Conservation (phyloP, 257 asterid genomes). For the Galeopsis tetrahit region DNA sequence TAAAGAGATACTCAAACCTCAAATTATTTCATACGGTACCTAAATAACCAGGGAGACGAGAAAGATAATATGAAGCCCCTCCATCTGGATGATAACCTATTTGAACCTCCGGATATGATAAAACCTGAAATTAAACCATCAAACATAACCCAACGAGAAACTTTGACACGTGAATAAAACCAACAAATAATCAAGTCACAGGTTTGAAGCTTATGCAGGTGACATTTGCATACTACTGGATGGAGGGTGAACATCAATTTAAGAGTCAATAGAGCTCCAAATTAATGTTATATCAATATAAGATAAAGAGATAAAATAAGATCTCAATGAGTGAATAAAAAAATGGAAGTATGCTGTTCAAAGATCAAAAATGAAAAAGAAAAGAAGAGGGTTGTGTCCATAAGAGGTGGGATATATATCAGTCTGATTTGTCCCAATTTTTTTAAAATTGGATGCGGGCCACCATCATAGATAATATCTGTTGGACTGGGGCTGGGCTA, state of each 20-base stretch:
- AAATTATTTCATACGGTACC: slow-evolving; percentile 48
- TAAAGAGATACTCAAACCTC: slow-evolving; percentile 13
- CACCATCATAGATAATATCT: background rate
- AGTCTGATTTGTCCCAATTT: background rate
- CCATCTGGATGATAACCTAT: slow-evolving; percentile 98
- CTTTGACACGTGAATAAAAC: too few relatives aligned
- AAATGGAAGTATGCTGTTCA: background rate
- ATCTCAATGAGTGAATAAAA: background rate
- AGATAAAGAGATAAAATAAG: background rate
- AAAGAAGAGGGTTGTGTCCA: background rate
- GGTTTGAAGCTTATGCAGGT: background rate
- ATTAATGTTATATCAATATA: background rate
- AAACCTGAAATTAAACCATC: slow-evolving; percentile 56
- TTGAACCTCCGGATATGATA: slow-evolving; percentile 84
- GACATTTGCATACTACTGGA: background rate
- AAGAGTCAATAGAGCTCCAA: slow-evolving; percentile 6
- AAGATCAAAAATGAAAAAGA: background rate
- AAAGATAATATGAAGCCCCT: slow-evolving; percentile 96
- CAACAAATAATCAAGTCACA: background rate
- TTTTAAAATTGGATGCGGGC: background rate
- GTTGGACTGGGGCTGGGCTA: background rate
- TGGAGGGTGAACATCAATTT: slow-evolving; percentile 13
- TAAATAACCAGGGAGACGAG: slow-evolving; percentile 98
- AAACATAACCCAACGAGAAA: background rate
- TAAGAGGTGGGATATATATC: background rate